Conservation (phyloP, 169 alveolate species). For the Plasmodium chabaudi region DNA sequence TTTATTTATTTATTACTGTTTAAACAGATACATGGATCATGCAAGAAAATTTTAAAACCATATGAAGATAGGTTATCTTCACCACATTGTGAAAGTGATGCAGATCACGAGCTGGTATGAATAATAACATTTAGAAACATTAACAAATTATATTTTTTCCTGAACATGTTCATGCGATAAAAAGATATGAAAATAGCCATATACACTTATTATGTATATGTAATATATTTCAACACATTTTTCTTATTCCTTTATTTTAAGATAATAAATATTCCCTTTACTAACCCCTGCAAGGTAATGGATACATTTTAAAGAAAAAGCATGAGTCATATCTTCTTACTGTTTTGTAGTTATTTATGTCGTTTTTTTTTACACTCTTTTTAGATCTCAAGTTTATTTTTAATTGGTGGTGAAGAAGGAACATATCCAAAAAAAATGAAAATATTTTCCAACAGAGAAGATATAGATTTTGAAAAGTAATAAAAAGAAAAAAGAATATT, state of each 20-base stretch:
- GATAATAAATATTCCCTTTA: conserved; percentile 82
- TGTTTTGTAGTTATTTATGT: neutral
- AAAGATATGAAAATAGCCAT: neutral
- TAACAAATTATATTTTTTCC: neutral
- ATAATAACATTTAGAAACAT: neutral
- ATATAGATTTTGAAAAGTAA: conserved; percentile 83
- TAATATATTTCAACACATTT: conserved; percentile 5
- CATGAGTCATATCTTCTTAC: neutral
- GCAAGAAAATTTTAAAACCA: conserved; percentile 78
- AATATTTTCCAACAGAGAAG: conserved; percentile 82
- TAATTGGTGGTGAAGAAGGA: conserved; percentile 87
- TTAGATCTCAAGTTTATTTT: conserved; percentile 78
- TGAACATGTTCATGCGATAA: neutral
- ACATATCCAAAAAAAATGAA: conserved; percentile 82
- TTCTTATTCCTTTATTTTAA: conserved; percentile 22
- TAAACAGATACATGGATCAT: conserved; percentile 78
- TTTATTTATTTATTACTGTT: neutral
- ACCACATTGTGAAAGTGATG: conserved; percentile 81
- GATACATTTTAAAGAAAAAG: neutral
- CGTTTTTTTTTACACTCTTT: neutral
- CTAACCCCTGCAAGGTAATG: conserved; percentile 84
- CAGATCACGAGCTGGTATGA: conserved; percentile 85
- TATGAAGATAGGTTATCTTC: conserved; percentile 80
- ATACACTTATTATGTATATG: neutral
- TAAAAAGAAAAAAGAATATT: neutral